Percentiles rank a stretch among this genome's conserved stretches.
Evolutionary conservation across 495 filamentous ascomycete species (phyloP).

Genomic region (Aspergillus avenaceus): DNA sequence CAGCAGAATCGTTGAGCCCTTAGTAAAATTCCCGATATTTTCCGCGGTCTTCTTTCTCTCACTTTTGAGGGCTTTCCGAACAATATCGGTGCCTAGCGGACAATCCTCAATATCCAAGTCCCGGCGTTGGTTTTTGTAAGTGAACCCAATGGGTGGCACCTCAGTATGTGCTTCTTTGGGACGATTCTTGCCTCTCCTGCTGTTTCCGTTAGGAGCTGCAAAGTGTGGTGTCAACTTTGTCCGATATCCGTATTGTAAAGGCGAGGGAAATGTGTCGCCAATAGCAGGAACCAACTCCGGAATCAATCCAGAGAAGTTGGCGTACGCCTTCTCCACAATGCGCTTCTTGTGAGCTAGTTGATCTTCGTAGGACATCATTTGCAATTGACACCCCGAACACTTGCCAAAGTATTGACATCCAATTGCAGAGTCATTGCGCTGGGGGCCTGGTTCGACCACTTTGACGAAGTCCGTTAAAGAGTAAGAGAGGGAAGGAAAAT

Average conservation of each 20-base stretch:
- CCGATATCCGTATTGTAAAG: constrained; percentile 86
- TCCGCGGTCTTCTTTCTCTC: constrained; percentile 68
- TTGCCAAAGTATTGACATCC: constrained; percentile 79
- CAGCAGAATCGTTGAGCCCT: constrained; percentile 82
- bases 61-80: constrained; percentile 67
- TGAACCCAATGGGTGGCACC: constrained; percentile 87
- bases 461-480: constrained; percentile 75
- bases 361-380: constrained; percentile 87
- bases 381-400: constrained; percentile 94
- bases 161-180: constrained; percentile 33
- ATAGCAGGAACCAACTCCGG: constrained; percentile 72
- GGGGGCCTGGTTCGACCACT: constrained; percentile 65
- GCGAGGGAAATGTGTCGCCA: constrained; percentile 81
- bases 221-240: constrained; percentile 98
- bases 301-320: constrained; percentile 79
- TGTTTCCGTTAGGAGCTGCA: constrained; percentile 56
- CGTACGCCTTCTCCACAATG: constrained; percentile 88
- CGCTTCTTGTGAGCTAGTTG: constrained; percentile 80
- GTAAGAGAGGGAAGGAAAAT: constrained; percentile 57
- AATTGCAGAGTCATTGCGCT: constrained; percentile 72
- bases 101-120: constrained; percentile 96
- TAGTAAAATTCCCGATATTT: constrained; percentile 67
- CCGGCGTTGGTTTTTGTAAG: constrained; percentile 63
- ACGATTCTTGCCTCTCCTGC: constrained; percentile 34
- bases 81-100: constrained; percentile 84